phyloP scores from a whole-genome alignment of 768 basidiomycete species.

The Kwoniella dendrophila region DNA sequence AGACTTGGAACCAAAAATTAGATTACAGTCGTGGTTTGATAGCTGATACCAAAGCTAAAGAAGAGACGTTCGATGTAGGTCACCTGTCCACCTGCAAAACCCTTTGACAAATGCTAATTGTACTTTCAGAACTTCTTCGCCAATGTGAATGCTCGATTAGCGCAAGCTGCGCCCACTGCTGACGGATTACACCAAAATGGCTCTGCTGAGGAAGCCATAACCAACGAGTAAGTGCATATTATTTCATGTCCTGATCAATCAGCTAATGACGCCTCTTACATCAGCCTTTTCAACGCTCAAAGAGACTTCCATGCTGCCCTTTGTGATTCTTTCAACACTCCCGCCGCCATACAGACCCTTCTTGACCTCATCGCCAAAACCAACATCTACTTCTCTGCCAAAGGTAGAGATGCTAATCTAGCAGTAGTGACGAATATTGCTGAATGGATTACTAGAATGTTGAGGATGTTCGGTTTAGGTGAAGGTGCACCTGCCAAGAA shows the following conservation, averaged over 20 bases:
- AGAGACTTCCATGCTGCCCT: slow-evolving; percentile 78
- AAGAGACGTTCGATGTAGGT: slow-evolving; percentile 80
- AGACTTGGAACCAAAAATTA: slow-evolving; percentile 87
- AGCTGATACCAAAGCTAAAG: slow-evolving; percentile 81
- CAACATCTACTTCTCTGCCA: slow-evolving; percentile 74
- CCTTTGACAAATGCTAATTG: background rate
- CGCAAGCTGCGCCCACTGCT: slow-evolving; percentile 58
- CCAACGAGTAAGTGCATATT: slow-evolving; percentile 61
- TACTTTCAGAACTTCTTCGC: slow-evolving; percentile 84
- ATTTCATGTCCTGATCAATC: background rate
- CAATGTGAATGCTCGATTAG: slow-evolving; percentile 76
- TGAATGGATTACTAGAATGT: slow-evolving; percentile 61
- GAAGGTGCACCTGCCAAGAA: slow-evolving; percentile 67
- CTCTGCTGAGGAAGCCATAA: slow-evolving; percentile 68
- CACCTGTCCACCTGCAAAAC: background rate
- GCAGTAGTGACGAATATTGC: slow-evolving; percentile 65
- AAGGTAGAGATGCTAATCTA: slow-evolving; percentile 59
- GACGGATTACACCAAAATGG: slow-evolving; percentile 59
- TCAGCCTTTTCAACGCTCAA: slow-evolving; percentile 74
- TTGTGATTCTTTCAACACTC: slow-evolving; percentile 97
- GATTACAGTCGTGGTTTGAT: slow-evolving; percentile 89
- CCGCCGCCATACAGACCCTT: slow-evolving; percentile 72
- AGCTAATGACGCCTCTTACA: background rate
- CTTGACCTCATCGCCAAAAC: slow-evolving; percentile 79
- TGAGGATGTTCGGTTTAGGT: slow-evolving; percentile 60